A percentile compares a stretch with the other conserved stretches of the same genome.
Evolutionary conservation across 371 early-diverging fungal genomes (phyloP).

Genomic region (Massospora cicadina): DNA sequence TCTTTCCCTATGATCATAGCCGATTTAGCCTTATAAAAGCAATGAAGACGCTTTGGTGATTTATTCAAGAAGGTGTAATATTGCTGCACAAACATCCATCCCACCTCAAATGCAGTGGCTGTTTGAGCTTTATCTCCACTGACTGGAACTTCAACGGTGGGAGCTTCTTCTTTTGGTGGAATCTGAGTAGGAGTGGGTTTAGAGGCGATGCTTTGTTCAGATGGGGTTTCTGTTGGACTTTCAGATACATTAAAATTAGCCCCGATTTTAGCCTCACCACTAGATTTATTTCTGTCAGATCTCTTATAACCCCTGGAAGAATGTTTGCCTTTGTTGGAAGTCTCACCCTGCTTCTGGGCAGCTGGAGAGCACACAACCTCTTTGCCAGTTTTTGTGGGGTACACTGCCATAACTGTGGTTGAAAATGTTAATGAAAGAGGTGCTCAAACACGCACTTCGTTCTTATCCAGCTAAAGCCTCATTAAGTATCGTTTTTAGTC

Average conservation of each 20-base stretch:
- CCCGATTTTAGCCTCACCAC: background rate
- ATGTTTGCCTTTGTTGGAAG: background rate
- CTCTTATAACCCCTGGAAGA: background rate
- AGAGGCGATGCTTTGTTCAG: background rate
- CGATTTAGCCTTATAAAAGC: conserved; percentile 75
- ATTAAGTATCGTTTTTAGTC: too few relatives aligned
- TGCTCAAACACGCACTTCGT: too few relatives aligned
- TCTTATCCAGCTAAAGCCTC: too few relatives aligned
- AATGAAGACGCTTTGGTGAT: conserved; percentile 64
- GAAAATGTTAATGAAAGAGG: too few relatives aligned
- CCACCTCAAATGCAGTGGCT: conserved; percentile 42
- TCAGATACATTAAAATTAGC: background rate
- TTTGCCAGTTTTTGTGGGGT: background rate
- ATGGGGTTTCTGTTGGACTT: background rate
- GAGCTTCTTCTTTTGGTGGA: background rate
- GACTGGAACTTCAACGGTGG: background rate
- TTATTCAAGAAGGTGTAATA: conserved; percentile 87
- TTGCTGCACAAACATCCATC: conserved; percentile 87
- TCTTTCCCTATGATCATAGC: conserved; percentile 65
- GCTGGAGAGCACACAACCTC: background rate
- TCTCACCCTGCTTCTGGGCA: background rate
- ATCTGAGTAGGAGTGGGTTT: background rate
- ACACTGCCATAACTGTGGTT: background rate
- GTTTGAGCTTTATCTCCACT: background rate
- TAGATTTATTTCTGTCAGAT: background rate